phyloP scores from a whole-genome alignment of 192 early-diverging fungal genomes.

The Gonapodya prolifera region DNA sequence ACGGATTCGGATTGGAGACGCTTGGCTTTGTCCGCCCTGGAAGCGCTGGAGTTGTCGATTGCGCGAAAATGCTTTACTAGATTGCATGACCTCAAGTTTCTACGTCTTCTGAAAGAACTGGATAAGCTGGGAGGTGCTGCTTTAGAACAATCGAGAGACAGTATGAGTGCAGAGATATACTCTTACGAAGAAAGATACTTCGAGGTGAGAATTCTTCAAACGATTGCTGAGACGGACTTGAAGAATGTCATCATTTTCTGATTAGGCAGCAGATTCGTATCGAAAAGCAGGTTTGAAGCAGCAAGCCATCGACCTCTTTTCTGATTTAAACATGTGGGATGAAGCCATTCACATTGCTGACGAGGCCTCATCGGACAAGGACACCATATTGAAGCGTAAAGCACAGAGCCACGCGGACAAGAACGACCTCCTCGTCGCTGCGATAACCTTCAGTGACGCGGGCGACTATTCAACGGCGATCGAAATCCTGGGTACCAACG shows the following conservation, averaged over 20 bases:
- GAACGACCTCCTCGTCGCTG: conserved; percentile 43
- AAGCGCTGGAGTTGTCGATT: conserved; percentile 29
- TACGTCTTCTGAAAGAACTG: conserved; percentile 24
- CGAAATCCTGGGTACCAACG: conserved; percentile 33
- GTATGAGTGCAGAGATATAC: conserved; percentile 27
- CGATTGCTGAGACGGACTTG: too few species aligned
- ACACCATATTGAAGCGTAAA: conserved; percentile 36
- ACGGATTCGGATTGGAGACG: conserved; percentile 41
- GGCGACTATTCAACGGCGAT: conserved; percentile 40
- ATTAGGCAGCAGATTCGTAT: conserved; percentile 33
- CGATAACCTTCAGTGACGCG: conserved; percentile 40
- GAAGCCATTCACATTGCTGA: conserved; percentile 35
- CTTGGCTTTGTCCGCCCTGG: conserved; percentile 31
- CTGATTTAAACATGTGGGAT: conserved; percentile 44
- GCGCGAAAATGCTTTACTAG: conserved; percentile 31
- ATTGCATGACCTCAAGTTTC: conserved; percentile 29
- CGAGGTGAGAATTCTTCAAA: conserved; percentile 33
- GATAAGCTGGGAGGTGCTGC: conserved; percentile 22
- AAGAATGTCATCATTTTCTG: conserved; percentile 4
- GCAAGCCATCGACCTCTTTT: conserved; percentile 46
- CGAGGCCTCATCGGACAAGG: conserved; percentile 25
- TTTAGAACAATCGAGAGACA: conserved; percentile 26
- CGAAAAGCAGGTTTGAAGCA: conserved; percentile 26
- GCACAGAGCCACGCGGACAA: conserved; percentile 38
- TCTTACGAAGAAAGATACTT: conserved; percentile 30